Base-by-base conservation (phyloP, 1,284 basidiomycete species). In the Cronartium quercuum region DNA sequence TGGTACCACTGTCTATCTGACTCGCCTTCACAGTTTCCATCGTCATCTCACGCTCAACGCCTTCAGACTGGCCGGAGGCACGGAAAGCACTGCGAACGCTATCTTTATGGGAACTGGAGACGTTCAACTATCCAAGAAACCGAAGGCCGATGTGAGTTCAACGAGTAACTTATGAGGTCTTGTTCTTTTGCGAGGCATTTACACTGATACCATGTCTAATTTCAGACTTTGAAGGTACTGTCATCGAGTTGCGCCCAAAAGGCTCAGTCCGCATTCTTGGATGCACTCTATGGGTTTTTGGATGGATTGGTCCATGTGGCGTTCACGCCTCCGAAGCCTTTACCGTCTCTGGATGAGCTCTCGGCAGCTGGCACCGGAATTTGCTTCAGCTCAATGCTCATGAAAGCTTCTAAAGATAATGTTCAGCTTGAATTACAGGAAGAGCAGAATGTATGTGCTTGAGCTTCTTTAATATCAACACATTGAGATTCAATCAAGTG, bases 251-350 rank as follows among this genome's bases (percentile, higher is more conserved):
- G 83, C 76, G 81, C 83, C 41, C 81, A 84, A 15, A 91, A 91
- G 83, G 90, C 98, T 79, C 90, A 89, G 29, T 90, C 89, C 77
- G 88, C 90, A 0, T 97, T 97, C 82, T 82, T 97, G 63, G 94
- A 98, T 80, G 87, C 89, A 0, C 81, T 96, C 38, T 94, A 95
- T 82, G 89, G 90, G 34, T 89, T 96, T 78, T 84, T 98, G 62
- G 93, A 98, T 78, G 95, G 95, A 0, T 84, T 98, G 64, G 87
- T 94, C 34, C 86, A 88, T 70, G 85, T 97, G 13, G 91, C 92
- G 7, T 90, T 91, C 58, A 86, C 89, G 42, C 44, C 73, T 51
- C 15, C 71, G 15, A 66, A 60, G 41, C 29, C 63, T 35, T 40
- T 35, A 40, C 51, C 62, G 47, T 57, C 42, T 12, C 13, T 21